Conservation (phyloP, 2,329 filamentous ascomycete genomes). For the Talaromyces sp. region DNA sequence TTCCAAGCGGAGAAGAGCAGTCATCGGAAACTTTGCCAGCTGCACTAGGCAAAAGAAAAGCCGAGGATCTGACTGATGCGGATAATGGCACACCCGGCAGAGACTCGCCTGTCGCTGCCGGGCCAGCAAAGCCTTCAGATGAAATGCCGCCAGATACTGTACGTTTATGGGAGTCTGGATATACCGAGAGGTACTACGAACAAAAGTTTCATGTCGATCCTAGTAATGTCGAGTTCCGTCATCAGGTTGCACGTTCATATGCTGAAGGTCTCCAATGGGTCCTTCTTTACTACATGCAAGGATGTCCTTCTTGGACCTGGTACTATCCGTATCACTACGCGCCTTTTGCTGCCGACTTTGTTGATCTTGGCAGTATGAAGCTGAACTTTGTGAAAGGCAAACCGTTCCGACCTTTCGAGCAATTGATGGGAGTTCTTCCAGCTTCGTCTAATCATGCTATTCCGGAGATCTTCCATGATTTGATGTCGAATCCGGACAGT, state of each 20-base stretch:
- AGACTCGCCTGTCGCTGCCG: slow-evolving; percentile 53
- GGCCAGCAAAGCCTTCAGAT: slow-evolving; percentile 52
- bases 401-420: slow-evolving; percentile 89
- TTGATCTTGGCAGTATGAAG: slow-evolving; percentile 72
- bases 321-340: slow-evolving; percentile 99
- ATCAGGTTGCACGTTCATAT: slow-evolving; percentile 85
- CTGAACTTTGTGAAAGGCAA: slow-evolving; percentile 79
- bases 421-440: slow-evolving; percentile 95
- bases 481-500: slow-evolving; percentile 86
- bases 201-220: slow-evolving; percentile 89
- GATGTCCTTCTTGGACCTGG: slow-evolving; percentile 98
- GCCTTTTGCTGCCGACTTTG: slow-evolving; percentile 93
- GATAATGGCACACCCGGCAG: slow-evolving; percentile 45
- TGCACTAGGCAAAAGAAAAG: slow-evolving; percentile 59
- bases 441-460: slow-evolving; percentile 90
- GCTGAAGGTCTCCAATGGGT: slow-evolving; percentile 96
- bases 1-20: slow-evolving; percentile 23
- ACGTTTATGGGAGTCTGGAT: slow-evolving; percentile 90
- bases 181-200: slow-evolving; percentile 92
- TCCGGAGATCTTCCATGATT: slow-evolving; percentile 78
- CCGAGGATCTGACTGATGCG: slow-evolving; percentile 60
- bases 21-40: slow-evolving; percentile 31
- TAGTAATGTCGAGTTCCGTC: slow-evolving; percentile 78
- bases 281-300: slow-evolving; percentile 94
- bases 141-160: slow-evolving; percentile 75